A percentile compares a stretch with the other conserved stretches of the same genome.
These are phyloP conservation scores for Agrocybe pediades DNA, from an alignment of 768 basidiomycete genomes.

Conservation along the genomic window DNA sequence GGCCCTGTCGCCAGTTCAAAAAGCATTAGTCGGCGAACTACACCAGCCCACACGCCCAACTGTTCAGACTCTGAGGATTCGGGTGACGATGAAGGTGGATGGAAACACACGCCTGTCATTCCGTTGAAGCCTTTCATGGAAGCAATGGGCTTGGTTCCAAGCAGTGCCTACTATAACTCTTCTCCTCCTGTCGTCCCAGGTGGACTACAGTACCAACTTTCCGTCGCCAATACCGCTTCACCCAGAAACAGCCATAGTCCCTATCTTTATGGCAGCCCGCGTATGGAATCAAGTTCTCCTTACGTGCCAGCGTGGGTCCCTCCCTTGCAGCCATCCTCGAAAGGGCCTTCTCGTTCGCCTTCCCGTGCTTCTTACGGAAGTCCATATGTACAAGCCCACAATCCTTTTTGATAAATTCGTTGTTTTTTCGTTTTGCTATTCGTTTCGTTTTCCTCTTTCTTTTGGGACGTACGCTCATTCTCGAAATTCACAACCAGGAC, in stretches of 20 bases:
- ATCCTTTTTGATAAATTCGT: conserved; percentile 15
- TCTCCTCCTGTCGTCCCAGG: conserved; percentile 27
- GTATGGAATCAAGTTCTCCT: conserved; percentile 23
- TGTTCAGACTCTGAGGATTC: conserved; percentile 23
- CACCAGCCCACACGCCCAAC: conserved; percentile 13
- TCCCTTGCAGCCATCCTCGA: conserved; percentile 16
- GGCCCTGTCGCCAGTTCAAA: conserved; percentile 38
- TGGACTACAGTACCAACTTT: conserved; percentile 19
- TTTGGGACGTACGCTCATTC: no score
- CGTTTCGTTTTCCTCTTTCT: not conserved
- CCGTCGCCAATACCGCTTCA: conserved; percentile 17
- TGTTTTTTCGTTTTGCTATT: not conserved
- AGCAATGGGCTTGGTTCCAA: conserved; percentile 26
- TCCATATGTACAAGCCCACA: conserved; percentile 23
- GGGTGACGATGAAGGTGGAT: conserved; percentile 30
- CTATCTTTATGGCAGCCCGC: conserved; percentile 28
- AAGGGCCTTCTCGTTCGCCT: conserved; percentile 19
- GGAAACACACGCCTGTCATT: conserved; percentile 34
- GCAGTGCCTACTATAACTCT: conserved; percentile 16
- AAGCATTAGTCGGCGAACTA: conserved; percentile 19
- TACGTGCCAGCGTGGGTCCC: conserved; percentile 34
- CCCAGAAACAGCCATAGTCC: conserved; percentile 24
- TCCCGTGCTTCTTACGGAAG: conserved; percentile 20
- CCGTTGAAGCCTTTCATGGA: conserved; percentile 33
- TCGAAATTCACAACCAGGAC: not conserved